A percentile compares a stretch with the other conserved stretches of the same genome.
These are phyloP conservation scores for Lepraria neglecta DNA, from an alignment of 495 filamentous ascomycete genomes.

Conservation along the genomic window DNA sequence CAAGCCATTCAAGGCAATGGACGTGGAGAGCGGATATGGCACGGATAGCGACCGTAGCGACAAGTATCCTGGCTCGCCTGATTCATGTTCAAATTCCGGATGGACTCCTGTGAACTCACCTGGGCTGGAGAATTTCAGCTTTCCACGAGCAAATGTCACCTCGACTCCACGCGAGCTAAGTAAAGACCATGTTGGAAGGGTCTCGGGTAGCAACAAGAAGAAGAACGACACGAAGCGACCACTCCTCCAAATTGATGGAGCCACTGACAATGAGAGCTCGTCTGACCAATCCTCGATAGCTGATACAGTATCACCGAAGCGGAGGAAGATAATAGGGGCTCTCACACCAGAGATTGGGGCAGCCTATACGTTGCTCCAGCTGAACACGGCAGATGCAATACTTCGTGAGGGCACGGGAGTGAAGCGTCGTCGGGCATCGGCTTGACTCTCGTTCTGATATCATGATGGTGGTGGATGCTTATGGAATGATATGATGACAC, in stretches of 20 bases:
- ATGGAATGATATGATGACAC: too few relatives aligned
- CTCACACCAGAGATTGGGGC: constrained; percentile 20
- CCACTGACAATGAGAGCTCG: constrained; percentile 9
- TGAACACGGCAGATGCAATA: constrained; percentile 27
- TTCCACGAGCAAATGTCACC: constrained; percentile 10
- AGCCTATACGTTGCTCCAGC: constrained; percentile 23
- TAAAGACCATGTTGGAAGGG: not conserved
- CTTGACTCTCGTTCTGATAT: constrained; percentile 8
- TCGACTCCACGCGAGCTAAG: constrained; percentile 1
- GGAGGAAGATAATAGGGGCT: constrained; percentile 8
- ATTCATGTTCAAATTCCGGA: constrained; percentile 12
- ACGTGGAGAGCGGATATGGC: constrained; percentile 31
- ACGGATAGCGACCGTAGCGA: constrained; percentile 32
- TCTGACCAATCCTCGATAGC: constrained; percentile 10
- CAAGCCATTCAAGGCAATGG: constrained; percentile 16
- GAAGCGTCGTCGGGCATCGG: constrained; percentile 20
- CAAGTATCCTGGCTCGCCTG: constrained; percentile 18
- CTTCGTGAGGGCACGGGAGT: constrained; percentile 1
- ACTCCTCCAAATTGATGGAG: constrained; percentile 8
- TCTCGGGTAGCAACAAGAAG: constrained; percentile 14
- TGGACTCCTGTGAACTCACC: constrained; percentile 25
- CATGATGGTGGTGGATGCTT: not conserved
- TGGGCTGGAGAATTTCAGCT: not conserved
- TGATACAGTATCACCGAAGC: constrained; percentile 9
- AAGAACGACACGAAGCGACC: not conserved